Conservation (phyloP, 495 filamentous ascomycete species). For the Parmelia sp. region DNA sequence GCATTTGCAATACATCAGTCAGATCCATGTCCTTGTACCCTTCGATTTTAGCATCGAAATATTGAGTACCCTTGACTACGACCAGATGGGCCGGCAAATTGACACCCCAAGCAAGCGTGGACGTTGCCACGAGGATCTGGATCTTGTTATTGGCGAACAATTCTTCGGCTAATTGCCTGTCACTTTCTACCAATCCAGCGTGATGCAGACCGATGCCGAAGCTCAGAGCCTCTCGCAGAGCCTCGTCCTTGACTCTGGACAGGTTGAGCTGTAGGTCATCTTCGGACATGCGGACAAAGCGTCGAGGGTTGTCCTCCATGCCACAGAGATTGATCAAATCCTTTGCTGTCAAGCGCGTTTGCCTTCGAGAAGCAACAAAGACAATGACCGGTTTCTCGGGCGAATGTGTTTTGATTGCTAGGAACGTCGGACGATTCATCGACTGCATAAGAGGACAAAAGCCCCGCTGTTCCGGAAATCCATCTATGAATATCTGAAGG, state of each 20-base stretch:
- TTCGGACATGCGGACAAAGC: slow-evolving; percentile 89
- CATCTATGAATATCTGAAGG: slow-evolving; percentile 92
- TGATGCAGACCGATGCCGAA: slow-evolving; percentile 98
- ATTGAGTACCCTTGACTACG: slow-evolving; percentile 97
- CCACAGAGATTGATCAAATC: slow-evolving; percentile 96
- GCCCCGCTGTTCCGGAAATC: slow-evolving; percentile 88
- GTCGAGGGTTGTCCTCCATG: slow-evolving; percentile 94
- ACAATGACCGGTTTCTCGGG: slow-evolving; percentile 97
- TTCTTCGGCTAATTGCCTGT: slow-evolving; percentile 85
- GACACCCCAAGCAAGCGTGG: slow-evolving; percentile 96
- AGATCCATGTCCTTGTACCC: slow-evolving; percentile 99
- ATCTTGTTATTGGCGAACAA: slow-evolving; percentile 97
- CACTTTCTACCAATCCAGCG: slow-evolving; percentile 90
- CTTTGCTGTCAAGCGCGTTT: slow-evolving; percentile 90
- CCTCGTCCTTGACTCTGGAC: slow-evolving; percentile 80
- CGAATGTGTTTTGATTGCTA: slow-evolving; percentile 92
- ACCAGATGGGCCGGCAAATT: slow-evolving; percentile 96
- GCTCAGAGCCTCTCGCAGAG: slow-evolving; percentile 80
- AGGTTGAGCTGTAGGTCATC: slow-evolving; percentile 85
- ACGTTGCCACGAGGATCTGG: slow-evolving; percentile 93
- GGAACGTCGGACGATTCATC: slow-evolving; percentile 96
- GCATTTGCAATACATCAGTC: slow-evolving; percentile 97
- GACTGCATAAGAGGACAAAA: slow-evolving; percentile 98
- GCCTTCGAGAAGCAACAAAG: slow-evolving; percentile 91
- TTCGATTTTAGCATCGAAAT: slow-evolving; percentile 95